These are phyloP conservation scores for Trichoderma erinaceum DNA, from an alignment of 495 filamentous ascomycete species.

Conservation along the genomic window DNA sequence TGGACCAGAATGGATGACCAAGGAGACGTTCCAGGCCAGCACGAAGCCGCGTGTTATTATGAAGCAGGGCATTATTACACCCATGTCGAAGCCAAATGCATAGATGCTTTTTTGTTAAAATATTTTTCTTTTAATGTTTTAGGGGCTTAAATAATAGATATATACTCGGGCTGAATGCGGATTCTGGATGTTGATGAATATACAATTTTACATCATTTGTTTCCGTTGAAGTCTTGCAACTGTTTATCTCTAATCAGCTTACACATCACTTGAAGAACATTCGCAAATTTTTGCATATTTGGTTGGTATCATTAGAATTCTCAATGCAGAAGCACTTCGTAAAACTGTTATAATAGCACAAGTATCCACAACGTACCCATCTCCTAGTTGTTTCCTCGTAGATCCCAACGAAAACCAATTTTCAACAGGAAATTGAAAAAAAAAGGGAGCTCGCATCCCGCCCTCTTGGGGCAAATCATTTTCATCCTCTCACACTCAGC, in stretches of 20 bases:
- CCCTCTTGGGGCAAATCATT: not conserved
- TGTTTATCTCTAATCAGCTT: not conserved
- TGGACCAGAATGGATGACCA: slow-evolving; percentile 91
- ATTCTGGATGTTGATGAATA: not conserved
- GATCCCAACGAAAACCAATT: not conserved
- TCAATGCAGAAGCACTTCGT: not conserved
- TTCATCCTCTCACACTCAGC: not conserved
- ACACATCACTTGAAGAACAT: not conserved
- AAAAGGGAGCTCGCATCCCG: not conserved
- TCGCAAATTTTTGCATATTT: not conserved
- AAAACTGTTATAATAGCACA: no score
- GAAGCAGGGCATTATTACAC: slow-evolving; percentile 86
- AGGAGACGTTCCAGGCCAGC: slow-evolving; percentile 79
- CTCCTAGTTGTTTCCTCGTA: not conserved
- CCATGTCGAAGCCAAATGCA: slow-evolving; percentile 72
- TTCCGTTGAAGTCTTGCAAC: not conserved
- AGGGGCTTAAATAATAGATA: not conserved
- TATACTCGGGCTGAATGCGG: not conserved
- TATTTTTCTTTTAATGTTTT: not conserved
- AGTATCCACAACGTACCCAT: not conserved
- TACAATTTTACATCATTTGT: not conserved
- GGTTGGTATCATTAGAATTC: not conserved
- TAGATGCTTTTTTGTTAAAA: slow-evolving; percentile 22
- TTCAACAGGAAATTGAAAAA: not conserved
- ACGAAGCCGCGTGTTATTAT: slow-evolving; percentile 90